Base-by-base conservation (phyloP, 2,329 filamentous ascomycete genomes). In the Penicillium sp. region DNA sequence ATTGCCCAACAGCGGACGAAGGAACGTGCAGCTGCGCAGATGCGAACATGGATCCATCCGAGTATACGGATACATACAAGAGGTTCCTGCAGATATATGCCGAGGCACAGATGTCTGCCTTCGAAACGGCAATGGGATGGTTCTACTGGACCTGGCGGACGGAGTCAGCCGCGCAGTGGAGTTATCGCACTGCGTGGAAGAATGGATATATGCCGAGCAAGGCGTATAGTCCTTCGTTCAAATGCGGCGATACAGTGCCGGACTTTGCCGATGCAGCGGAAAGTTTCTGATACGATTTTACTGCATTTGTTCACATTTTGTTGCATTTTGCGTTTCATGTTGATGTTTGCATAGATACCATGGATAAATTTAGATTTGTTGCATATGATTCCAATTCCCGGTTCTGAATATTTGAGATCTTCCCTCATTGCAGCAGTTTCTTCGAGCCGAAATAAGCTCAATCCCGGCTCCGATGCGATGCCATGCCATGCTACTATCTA, bases 101-200 rank as follows among this genome's bases (percentile, higher is more conserved):
- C 6, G 85, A 95, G 70, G 93, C 90, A 47, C 93, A 98, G 73
- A 98, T 98, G 88, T 78, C 84, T 60, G 87, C 84, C 52, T 98
- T 97, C 64, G 91, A 97, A 69, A 83, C 84, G 55, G 88, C 87
- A 6, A 93, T 87, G 84, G 93, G 93, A 43, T 98, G 93, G 93
- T 96, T 95, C 73, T 98, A 98, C 72, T 98, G 93, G 93, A 97
- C 90, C 31, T 95, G 93, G 91, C 81, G 89, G 71, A 95, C 91
- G 28, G 91, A 97, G 74, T 77, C 72, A 57, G 83, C 86, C 43
- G 76, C 83, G 52, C 88, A 96, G 72, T 98, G 93, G 93, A 95
- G 89, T 67, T 72, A 71, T 42, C 65, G 62, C 9, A 65, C 64
- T 2, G 67, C 64, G 0, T 95, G 93, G 74, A 83, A 90, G 69